Evolutionary conservation across 805 yeast species (phyloP).

Genomic region (Grigorovia humatica): DNA sequence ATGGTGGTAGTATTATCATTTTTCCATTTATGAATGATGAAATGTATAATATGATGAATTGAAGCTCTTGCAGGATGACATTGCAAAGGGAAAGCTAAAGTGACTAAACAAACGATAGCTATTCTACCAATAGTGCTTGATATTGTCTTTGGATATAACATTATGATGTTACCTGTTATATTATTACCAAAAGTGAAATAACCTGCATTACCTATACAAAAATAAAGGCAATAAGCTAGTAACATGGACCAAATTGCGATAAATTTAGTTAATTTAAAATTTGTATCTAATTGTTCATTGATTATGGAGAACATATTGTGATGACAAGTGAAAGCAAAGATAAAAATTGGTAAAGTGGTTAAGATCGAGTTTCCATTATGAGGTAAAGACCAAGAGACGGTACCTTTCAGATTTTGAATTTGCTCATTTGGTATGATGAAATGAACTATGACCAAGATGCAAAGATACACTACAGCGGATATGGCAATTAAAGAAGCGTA

Average conservation of each 20-base stretch:
- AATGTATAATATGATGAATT: conserved; percentile 57
- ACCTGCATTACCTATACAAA: conserved; percentile 70
- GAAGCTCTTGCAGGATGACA: conserved; percentile 86
- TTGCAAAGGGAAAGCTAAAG: conserved; percentile 81
- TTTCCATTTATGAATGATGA: conserved; percentile 19
- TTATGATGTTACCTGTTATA: conserved; percentile 70
- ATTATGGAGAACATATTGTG: conserved; percentile 88
- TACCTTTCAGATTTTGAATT: conserved; percentile 34
- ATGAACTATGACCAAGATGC: conserved; percentile 65
- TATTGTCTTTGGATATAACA: conserved; percentile 55
- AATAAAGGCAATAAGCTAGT: conserved; percentile 51
- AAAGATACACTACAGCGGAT: conserved; percentile 67
- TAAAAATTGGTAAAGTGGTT: conserved; percentile 78
- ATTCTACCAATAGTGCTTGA: conserved; percentile 72
- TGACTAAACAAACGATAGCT: conserved; percentile 70
- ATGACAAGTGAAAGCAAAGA: conserved; percentile 92
- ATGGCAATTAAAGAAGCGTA: conserved; percentile 80
- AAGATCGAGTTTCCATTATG: conserved; percentile 38
- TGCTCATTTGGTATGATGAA: conserved; percentile 31
- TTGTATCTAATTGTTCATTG: conserved; percentile 60
- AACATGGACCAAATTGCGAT: conserved; percentile 47
- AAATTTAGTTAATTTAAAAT: conserved; percentile 35
- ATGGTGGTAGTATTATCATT: no score
- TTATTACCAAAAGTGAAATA: conserved; percentile 78
- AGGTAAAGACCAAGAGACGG: conserved; percentile 40